Conservation (phyloP, 1,284 basidiomycete species). For the Trichosporon inkin region DNA sequence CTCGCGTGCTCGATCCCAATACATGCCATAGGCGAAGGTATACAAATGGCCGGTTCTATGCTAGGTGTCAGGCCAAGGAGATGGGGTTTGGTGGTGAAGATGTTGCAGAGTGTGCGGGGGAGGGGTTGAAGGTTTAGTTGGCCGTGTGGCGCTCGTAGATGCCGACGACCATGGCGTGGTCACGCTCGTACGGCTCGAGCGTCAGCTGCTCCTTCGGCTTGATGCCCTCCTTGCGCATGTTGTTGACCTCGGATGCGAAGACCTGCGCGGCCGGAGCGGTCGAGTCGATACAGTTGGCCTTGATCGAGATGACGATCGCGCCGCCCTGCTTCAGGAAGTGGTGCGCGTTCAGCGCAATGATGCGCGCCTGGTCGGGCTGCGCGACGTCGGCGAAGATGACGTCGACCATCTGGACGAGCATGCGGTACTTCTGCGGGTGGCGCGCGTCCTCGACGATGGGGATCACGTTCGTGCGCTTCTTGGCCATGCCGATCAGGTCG, state of each 20-base stretch:
- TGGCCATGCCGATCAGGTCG: conserved; percentile 98
- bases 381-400: conserved; percentile 98
- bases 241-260: conserved; percentile 84
- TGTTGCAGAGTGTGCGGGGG: neutral
- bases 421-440: conserved; percentile 88
- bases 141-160: conserved; percentile 44
- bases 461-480: conserved; percentile 98
- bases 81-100: neutral
- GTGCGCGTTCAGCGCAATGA: conserved; percentile 87
- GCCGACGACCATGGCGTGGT: conserved; percentile 53
- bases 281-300: conserved; percentile 98
- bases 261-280: conserved; percentile 84
- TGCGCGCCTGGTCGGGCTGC: conserved; percentile 97
- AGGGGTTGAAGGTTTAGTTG: neutral
- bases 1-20: conserved; percentile 4
- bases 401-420: conserved; percentile 88
- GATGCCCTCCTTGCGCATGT: conserved; percentile 72
- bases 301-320: conserved; percentile 94
- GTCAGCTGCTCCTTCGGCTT: conserved; percentile 65
- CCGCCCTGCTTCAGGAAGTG: conserved; percentile 95
- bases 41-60: conserved; percentile 5
- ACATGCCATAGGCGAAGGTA: conserved; percentile 9
- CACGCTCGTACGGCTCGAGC: conserved; percentile 59
- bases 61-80: neutral
- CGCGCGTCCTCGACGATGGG: conserved; percentile 98